Base-by-base conservation (phyloP, 768 basidiomycete species). In the Amylocystis lapponica region DNA sequence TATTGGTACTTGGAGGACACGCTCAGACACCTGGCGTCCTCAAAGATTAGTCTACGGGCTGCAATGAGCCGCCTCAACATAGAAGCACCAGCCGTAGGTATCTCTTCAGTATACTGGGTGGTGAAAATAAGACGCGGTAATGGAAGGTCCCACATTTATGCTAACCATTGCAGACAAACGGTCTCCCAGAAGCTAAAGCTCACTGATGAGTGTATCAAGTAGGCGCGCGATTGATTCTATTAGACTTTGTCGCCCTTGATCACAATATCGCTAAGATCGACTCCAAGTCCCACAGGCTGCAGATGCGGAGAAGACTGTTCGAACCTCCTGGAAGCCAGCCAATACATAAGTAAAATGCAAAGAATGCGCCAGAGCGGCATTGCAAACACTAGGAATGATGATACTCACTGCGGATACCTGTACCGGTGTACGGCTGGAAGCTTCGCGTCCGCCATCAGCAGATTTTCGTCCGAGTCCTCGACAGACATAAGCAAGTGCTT, bases 381-480 rank as follows among this genome's bases (percentile, higher is more conserved):
- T 19, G 16, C 14, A 34, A 30, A 11, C 4, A 27, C n/a, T 3
- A 20, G 22, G 38, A 17, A 48, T 46, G 34, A n/a, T 6, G 21
- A 21, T 29, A 74, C 85, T 62, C 52, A 90, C 87, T 85, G 81
- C 41, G 86, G 81, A 59, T 80, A 84, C 51, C 82, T 72, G 58
- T 76, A 81, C 30, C 83, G 74, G 58, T 79, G 77, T 29, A 83
- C 70, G 13, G 47, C 48, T 38, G 70, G 53, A 66, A 72, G 55
- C 61, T 70, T 62, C 59, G 69, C 53, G 64, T 68, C 50, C 54
- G 70, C 52, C 27, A 78, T 55, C 9, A 79, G 52, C 40, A 71
- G 50, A 34, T 57, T 64, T 9, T 70, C 65, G 42, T 73, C 64
- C 48, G 76, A 66, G 43, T 60, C 54, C 48, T 75, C 60, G 46